Conservation (phyloP, 495 filamentous ascomycete genomes). For the Aspergillus asperescens region DNA sequence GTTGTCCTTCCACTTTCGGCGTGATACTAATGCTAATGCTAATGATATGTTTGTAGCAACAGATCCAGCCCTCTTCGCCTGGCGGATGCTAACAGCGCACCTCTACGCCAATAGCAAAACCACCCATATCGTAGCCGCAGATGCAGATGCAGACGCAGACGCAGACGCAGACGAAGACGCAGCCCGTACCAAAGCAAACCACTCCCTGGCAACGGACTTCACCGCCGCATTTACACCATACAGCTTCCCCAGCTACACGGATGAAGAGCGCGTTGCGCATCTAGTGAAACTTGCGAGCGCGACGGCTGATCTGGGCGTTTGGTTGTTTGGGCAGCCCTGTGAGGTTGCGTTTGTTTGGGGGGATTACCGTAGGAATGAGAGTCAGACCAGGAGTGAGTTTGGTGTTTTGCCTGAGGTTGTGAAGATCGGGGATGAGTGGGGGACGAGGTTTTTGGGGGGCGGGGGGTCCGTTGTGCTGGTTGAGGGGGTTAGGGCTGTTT, state of each 20-base stretch:
- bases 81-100: constrained; percentile 26
- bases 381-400: not conserved
- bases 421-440: constrained; percentile 23
- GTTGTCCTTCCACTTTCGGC: too few species aligned
- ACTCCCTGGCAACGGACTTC: constrained; percentile 17
- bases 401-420: constrained; percentile 19
- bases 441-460: constrained; percentile 14
- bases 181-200: constrained; percentile 1
- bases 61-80: constrained; percentile 17
- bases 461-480: constrained; percentile 12
- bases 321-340: constrained; percentile 28
- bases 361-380: too few species aligned
- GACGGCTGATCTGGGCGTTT: constrained; percentile 19
- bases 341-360: constrained; percentile 20
- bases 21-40: not conserved
- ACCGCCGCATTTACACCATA: constrained; percentile 19
- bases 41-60: not conserved
- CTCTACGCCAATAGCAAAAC: constrained; percentile 3
- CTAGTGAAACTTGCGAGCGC: constrained; percentile 15
- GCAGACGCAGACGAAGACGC: too few species aligned
- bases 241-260: constrained; percentile 11
- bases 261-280: constrained; percentile 13
- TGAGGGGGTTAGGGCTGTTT: not conserved
- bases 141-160: too few species aligned
- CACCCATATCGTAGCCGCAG: not conserved